Evolutionary conservation across 139 green algal genomes (phyloP), one percentile per base, ranked within the genome.

Genomic region (Bryopsis sp.): DNA sequence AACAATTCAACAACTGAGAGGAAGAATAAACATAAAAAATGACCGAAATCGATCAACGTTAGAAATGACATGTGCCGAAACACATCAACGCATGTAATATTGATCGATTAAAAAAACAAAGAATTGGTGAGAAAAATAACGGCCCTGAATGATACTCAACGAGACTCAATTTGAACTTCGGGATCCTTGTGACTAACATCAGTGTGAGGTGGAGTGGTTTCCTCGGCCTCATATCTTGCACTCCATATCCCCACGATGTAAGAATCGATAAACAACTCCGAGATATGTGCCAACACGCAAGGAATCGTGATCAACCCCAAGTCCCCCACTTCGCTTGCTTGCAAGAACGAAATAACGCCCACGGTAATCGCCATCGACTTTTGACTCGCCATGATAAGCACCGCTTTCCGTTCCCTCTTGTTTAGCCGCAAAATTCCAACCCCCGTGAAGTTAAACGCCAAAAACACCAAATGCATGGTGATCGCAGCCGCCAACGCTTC

Each of bases 281-380:
- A 78, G 5, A 93, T 65, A 73, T 93, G 86, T 72, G 84, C 84
- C 0, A 93, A 73, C 37, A 93, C 85, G 79, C 85, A 91, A 6
- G 87, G 85, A 59, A 93, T 85, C 50, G 81, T 81, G 1, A 93
- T 80, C 0, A 93, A 76, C 29, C 85, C 86, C 26, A 78, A 46
- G 39, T 85, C 72, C 26, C 77, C 78, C 1, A 84, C 37, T 3
- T 76, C 70, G 29, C 73, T 26, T 1, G 70, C 58, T 28, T 81
- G 66, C 39, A 80, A 72, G 64, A 74, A 80, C 2, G 70, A 76
- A 54, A 76, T 76, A 34, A 87, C 79, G 29, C 79, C 78, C 39
- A 87, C 70, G 7, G 81, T 74, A 39, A 85, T 76, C 1, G 79
- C 73, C 33, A 87, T 68, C 2, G 81, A 85, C 74, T 87, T 87